phyloP scores from a whole-genome alignment of 371 early-diverging fungal species.

The Mucor ambiguus region DNA sequence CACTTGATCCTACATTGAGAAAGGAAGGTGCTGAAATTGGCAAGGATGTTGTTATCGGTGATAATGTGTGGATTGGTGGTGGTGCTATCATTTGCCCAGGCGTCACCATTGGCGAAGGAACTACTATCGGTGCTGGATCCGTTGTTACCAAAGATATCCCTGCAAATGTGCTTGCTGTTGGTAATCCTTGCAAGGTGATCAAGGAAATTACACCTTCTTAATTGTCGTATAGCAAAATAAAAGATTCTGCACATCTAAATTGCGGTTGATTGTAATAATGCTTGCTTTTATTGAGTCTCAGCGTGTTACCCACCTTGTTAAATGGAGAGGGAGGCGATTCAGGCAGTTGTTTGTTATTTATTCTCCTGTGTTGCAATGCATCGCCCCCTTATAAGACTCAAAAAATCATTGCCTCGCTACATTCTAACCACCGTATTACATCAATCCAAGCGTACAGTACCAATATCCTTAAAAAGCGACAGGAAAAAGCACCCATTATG shows the following conservation, averaged over 20 bases:
- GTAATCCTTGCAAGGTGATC: conserved; percentile 82
- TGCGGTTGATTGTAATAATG: neutral
- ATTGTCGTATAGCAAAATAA: neutral
- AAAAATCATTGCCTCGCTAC: neutral
- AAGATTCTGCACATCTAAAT: neutral
- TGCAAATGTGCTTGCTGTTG: conserved; percentile 72
- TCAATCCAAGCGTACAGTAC: neutral
- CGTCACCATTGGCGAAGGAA: conserved; percentile 81
- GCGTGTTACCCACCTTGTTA: neutral
- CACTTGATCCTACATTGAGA: conserved; percentile 55
- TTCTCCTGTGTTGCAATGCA: neutral
- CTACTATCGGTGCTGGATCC: conserved; percentile 59
- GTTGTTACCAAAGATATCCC: conserved; percentile 84
- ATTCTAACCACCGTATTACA: neutral
- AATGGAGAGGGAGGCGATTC: neutral
- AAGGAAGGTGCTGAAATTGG: conserved; percentile 28
- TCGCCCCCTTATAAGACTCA: neutral
- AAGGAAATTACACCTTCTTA: conserved; percentile 11
- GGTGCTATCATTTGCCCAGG: conserved; percentile 76
- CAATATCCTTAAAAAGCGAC: neutral
- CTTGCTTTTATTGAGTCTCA: neutral
- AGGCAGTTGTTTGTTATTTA: neutral
- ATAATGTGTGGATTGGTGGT: conserved; percentile 78
- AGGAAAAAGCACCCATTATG: neutral
- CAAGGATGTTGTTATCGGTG: conserved; percentile 54